Conservation (phyloP, 768 basidiomycete species). For the Boletus rubropictus region DNA sequence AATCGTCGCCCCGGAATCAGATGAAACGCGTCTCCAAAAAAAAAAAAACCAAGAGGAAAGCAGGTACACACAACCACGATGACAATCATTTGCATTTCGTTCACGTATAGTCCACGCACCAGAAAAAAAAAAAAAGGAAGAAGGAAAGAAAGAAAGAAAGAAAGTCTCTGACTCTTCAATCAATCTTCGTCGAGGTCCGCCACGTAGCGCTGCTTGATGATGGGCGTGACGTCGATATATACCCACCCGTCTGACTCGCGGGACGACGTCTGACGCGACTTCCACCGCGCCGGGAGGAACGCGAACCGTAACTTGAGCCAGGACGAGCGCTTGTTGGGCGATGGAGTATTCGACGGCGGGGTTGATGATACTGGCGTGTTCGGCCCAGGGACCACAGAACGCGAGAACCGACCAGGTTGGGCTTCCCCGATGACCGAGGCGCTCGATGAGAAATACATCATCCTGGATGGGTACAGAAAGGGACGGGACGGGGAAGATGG, state of each 20-base stretch:
- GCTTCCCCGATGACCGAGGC: background rate
- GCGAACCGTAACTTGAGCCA: constrained; percentile 13
- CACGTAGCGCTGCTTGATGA: constrained; percentile 18
- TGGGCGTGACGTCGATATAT: constrained; percentile 26
- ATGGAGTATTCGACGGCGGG: constrained; percentile 10
- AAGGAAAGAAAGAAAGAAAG: too few relatives aligned
- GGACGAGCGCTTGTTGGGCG: constrained; percentile 14
- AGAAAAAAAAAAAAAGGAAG: too few relatives aligned
- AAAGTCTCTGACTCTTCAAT: background rate
- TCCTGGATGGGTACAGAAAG: constrained; percentile 1
- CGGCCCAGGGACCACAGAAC: background rate
- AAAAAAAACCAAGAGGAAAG: too few relatives aligned
- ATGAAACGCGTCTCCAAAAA: too few relatives aligned
- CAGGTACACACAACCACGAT: too few relatives aligned
- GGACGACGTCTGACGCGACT: constrained; percentile 4
- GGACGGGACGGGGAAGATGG: constrained; percentile 6
- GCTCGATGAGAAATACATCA: background rate
- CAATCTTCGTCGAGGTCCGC: constrained; percentile 12
- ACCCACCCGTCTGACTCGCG: constrained; percentile 27
- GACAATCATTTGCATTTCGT: too few relatives aligned
- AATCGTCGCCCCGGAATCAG: too few relatives aligned
- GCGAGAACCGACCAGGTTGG: constrained; percentile 8
- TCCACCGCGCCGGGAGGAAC: constrained; percentile 14
- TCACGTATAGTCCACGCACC: too few relatives aligned
- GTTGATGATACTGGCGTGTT: background rate